Evolutionary conservation across 129 eudicot genomes (phyloP), one percentile per base, ranked within the genome.

Genomic region (Dittrichia graveolens): DNA sequence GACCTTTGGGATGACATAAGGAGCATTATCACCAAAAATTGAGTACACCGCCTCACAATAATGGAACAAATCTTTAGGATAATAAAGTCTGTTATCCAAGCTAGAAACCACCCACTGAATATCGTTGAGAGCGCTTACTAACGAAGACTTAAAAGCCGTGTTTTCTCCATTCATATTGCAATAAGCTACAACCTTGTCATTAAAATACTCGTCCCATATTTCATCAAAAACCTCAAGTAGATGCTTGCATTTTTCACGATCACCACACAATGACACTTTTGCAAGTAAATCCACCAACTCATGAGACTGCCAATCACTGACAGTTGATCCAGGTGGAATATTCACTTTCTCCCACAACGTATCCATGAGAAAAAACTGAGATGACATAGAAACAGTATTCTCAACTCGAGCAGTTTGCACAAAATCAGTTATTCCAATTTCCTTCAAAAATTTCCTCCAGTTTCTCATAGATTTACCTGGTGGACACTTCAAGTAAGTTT

Each of bases 1-100:
- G 42, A 91, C 98, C 95, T 89, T 87, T 57, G 96, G 95, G 75
- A 84, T 78, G 47, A 83, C 82, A 64, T 85, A 93, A n/a, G 95
- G 82, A 44, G 91, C 98, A 72, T 60, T 68, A 78, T 31, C 74
- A 77, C 98, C 96, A 9, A 93, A 73, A 67, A 93, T 46, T 16
- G 87, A 85, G 46, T 83, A 70, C 73, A 89, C 95, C 16, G 80
- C 79, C 41, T 82, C 88, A 67, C 96, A 89, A 67, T 93, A 78
- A 73, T 89, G 75, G 64, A 85, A 93, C 70, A 89, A 68, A 44
- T 82, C 96, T 71, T 79, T 85, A 16, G 98, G 87, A 74, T 35
- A 81, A 71, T 82, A 81, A 48, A 93, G 88, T 73, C 75, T 71
- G 10, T 84, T 45, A 59, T 84, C 87, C 69, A 87, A 43, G 41